Evolutionary conservation across 139 green algal species (phyloP).

Genomic region (Chlamydomonas sp.): DNA sequence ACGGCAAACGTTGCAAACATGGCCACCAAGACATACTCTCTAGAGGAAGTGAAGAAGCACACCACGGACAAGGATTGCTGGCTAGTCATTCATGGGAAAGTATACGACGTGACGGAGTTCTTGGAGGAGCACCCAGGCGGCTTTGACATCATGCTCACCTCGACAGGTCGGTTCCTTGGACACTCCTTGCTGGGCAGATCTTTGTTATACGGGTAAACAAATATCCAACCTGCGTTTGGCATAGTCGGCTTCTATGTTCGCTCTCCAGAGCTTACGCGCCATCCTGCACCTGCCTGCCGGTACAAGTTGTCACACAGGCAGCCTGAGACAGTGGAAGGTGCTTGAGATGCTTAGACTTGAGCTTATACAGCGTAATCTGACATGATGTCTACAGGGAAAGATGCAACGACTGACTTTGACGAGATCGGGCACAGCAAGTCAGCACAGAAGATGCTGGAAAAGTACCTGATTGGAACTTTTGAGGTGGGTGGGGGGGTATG

Average conservation of each 20-base stretch:
- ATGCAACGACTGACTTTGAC: constrained; percentile 91
- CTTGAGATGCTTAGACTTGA: too few relatives aligned
- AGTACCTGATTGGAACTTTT: constrained; percentile 82
- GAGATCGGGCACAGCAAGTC: constrained; percentile 91
- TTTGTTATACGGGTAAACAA: not conserved
- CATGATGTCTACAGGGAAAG: constrained; percentile 70
- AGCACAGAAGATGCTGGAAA: constrained; percentile 79
- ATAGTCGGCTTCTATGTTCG: too few relatives aligned
- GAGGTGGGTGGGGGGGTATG: constrained; percentile 54
- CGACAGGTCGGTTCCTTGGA: constrained; percentile 55
- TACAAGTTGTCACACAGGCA: not conserved
- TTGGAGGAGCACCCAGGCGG: constrained; percentile 86
- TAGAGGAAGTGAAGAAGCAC: constrained; percentile 78
- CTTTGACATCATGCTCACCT: constrained; percentile 69
- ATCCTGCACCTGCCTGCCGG: not conserved
- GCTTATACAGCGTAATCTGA: not conserved
- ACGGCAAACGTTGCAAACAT: not conserved
- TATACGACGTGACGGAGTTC: constrained; percentile 90
- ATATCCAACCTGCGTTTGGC: not conserved
- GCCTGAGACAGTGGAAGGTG: not conserved
- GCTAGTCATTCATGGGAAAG: constrained; percentile 85
- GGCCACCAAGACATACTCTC: constrained; percentile 36
- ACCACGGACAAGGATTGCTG: constrained; percentile 84
- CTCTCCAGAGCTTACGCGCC: too few relatives aligned
- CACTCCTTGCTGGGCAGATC: not conserved